Percentiles rank a stretch among this genome's conserved stretches.
These are phyloP conservation scores for Suhomyces chickasaworum DNA, from an alignment of 1,139 yeast genomes.

Conservation along the genomic window DNA sequence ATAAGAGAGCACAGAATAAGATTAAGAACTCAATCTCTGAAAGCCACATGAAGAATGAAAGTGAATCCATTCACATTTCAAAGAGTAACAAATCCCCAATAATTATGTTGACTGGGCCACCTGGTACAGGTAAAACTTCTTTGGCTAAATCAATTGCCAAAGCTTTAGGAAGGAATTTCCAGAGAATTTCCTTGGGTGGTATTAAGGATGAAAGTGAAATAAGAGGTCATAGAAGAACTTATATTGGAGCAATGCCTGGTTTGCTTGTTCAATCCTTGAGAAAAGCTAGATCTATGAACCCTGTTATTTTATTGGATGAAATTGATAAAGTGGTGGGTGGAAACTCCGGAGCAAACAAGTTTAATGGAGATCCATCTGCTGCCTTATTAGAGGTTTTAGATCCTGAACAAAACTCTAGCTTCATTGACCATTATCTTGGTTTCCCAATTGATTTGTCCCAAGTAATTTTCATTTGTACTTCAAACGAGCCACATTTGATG, in stretches of 20 bases:
- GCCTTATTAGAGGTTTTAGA: slow-evolving; percentile 87
- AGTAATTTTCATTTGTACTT: slow-evolving; percentile 84
- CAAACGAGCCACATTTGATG: slow-evolving; percentile 76
- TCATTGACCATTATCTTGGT: slow-evolving; percentile 84
- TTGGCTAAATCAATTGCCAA: slow-evolving; percentile 83
- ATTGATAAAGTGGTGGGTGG: slow-evolving; percentile 81
- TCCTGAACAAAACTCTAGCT: slow-evolving; percentile 82
- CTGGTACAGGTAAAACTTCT: slow-evolving; percentile 94
- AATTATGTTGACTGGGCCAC: slow-evolving; percentile 86
- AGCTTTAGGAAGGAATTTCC: slow-evolving; percentile 78
- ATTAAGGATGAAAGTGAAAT: slow-evolving; percentile 88
- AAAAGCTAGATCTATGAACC: slow-evolving; percentile 79
- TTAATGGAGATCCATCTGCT: slow-evolving; percentile 89
- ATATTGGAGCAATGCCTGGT: slow-evolving; percentile 95
- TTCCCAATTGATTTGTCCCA: slow-evolving; percentile 87
- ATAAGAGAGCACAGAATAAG: slow-evolving; percentile 31
- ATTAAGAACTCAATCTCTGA: slow-evolving; percentile 26
- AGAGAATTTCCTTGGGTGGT: slow-evolving; percentile 86
- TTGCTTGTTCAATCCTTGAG: slow-evolving; percentile 76
- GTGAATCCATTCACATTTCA: slow-evolving; percentile 31
- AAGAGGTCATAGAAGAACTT: slow-evolving; percentile 89
- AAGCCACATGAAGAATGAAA: slow-evolving; percentile 15
- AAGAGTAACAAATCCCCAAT: slow-evolving; percentile 65
- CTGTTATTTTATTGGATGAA: slow-evolving; percentile 86
- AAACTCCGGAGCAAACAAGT: slow-evolving; percentile 45